Evolutionary conservation across 2,329 filamentous ascomycete genomes (phyloP), one percentile per base, ranked within the genome.

Genomic region (Alternaria consortialis): DNA sequence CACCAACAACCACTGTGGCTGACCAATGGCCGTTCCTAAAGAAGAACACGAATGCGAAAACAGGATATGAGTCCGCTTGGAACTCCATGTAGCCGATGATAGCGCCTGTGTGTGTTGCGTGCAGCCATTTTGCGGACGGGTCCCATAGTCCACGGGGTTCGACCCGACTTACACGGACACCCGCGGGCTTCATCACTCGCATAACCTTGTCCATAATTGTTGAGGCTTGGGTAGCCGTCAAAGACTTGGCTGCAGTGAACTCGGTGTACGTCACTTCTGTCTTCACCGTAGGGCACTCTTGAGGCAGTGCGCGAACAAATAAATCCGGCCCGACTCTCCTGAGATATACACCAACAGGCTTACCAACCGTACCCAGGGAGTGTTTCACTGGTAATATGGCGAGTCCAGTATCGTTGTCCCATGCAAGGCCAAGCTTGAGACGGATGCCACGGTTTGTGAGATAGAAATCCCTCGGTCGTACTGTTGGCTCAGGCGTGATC

Each of bases 331-430:
- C 60, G 0, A 56, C 56, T 27, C 60, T 40, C 37, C 60, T 39
- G 13, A 59, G 56, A 8, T 62, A 56, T 15, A 59, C 27, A 13
- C 59, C 59, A 42, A 50, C 52, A 37, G 58, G 47, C 2, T 13
- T 40, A 4, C 37, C 34, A 12, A 37, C 15, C 1, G 59, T 20
- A 6, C 59, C 59, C 4, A 53, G 25, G 3, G 48, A 53, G 20
- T 58, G 59, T 20, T 62, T 62, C n/a, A 62, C 42, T 20, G 59
- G 55, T 11, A 62, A 23, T 20, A 62, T 44, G 11, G 59, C 59
- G 17, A 58, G 55, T 4, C 59, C 59, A 7, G 54, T 55, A n/a
- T 43, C 48, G n/a, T 20, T 23, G 3, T 58, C 59, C 54, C 59
- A 58, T 3, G 59, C 36, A 7, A 62, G 54, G 9, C 59, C 48